Conservation (phyloP, 2,329 filamentous ascomycete species). For the Colletotrichum agaves region DNA sequence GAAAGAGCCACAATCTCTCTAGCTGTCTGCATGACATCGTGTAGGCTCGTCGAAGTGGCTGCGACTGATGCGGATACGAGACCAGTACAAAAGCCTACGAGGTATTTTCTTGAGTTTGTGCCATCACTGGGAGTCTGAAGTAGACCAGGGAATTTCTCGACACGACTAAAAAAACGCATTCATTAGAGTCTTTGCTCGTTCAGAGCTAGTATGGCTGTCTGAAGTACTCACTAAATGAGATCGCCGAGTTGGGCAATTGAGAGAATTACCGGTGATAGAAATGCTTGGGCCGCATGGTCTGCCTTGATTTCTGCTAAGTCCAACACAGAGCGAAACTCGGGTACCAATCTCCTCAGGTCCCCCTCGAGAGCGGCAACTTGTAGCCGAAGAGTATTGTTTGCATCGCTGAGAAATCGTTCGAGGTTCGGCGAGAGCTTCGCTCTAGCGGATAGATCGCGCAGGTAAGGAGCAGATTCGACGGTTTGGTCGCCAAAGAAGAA, state of each 20-base stretch:
- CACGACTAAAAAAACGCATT: not conserved
- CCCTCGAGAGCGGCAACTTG: not conserved
- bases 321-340: not conserved
- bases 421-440: not conserved
- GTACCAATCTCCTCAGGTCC: not conserved
- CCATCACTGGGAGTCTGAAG: not conserved
- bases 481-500: not conserved
- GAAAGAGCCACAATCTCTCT: constrained; percentile 3
- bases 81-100: constrained; percentile 3
- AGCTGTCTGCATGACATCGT: not conserved
- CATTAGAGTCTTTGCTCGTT: no score
- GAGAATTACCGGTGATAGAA: not conserved
- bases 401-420: not conserved
- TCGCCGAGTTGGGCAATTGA: not conserved
- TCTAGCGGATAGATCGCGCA: not conserved
- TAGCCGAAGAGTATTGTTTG: not conserved
- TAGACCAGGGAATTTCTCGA: not conserved
- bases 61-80: not conserved
- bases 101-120: not conserved
- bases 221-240: not conserved
- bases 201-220: no score
- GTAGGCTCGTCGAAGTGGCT: not conserved
- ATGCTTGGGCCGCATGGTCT: not conserved
- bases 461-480: not conserved
- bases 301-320: not conserved